Conservation (phyloP, 1,139 yeast species). For the Suhomyces anneliseae region DNA sequence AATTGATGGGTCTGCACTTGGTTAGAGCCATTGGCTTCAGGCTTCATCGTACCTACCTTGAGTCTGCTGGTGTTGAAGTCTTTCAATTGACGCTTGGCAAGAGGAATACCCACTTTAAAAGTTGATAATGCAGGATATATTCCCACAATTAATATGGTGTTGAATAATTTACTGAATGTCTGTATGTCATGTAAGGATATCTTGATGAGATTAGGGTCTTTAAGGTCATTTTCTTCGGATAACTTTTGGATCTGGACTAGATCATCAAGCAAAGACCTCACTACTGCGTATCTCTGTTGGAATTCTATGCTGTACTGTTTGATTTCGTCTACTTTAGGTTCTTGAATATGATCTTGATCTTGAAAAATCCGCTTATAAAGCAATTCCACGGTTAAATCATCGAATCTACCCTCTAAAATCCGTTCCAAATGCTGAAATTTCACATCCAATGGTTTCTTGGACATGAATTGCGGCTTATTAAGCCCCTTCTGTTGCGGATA, state of each 20-base stretch:
- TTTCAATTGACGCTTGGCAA: constrained; percentile 57
- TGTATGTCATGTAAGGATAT: constrained; percentile 85
- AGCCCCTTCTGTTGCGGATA: constrained; percentile 38
- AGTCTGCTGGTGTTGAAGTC: constrained; percentile 35
- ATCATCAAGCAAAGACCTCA: constrained; percentile 29
- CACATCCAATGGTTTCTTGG: constrained; percentile 37
- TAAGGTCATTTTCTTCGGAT: constrained; percentile 12
- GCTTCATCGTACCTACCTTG: constrained; percentile 18
- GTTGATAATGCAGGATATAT: constrained; percentile 62
- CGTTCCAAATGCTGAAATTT: constrained; percentile 34
- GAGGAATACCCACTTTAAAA: constrained; percentile 62
- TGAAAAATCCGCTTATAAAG: constrained; percentile 10
- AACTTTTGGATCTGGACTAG: constrained; percentile 28
- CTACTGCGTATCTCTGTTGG: constrained; percentile 21
- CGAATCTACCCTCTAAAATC: constrained; percentile 27
- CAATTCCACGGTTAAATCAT: constrained; percentile 22
- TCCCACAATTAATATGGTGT: constrained; percentile 66
- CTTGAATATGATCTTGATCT: neutral
- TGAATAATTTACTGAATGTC: constrained; percentile 63
- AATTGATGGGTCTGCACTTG: constrained; percentile 5
- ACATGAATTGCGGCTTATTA: constrained; percentile 31
- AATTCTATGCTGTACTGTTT: neutral
- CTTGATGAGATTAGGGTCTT: constrained; percentile 49
- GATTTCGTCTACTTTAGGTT: neutral
- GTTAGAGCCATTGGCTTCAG: neutral